These are phyloP conservation scores for Trametes polyzona DNA, from an alignment of 1,284 basidiomycete species.

Conservation along the genomic window DNA sequence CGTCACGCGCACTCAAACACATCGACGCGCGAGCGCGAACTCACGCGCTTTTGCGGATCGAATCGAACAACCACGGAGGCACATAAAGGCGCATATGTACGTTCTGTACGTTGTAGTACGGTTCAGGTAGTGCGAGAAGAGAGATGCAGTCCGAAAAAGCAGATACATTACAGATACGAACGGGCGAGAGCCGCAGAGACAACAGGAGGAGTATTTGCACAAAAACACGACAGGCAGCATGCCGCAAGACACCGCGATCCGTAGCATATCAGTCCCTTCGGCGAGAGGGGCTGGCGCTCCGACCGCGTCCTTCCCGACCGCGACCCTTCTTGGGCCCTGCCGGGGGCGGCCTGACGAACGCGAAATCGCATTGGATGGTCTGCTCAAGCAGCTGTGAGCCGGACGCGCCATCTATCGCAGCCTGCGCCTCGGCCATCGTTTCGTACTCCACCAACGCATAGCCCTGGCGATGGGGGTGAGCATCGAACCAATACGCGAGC, in stretches of 20 bases:
- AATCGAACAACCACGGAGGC: too few species aligned
- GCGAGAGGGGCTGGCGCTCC: slow-evolving; percentile 78
- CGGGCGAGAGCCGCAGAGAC: neutral
- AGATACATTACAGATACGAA: slow-evolving; percentile 15
- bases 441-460: slow-evolving; percentile 97
- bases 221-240: slow-evolving; percentile 8
- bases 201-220: neutral
- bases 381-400: slow-evolving; percentile 89
- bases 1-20: slow-evolving; percentile 14
- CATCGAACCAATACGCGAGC: slow-evolving; percentile 1
- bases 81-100: too few species aligned
- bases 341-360: slow-evolving; percentile 90
- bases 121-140: too few species aligned
- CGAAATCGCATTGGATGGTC: slow-evolving; percentile 90
- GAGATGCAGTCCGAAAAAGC: neutral
- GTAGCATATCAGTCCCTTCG: slow-evolving; percentile 32
- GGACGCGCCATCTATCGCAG: slow-evolving; percentile 88
- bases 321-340: slow-evolving; percentile 77
- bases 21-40: neutral
- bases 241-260: slow-evolving; percentile 15
- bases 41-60: neutral
- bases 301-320: slow-evolving; percentile 60
- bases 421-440: slow-evolving; percentile 90
- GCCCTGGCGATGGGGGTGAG: slow-evolving; percentile 57
- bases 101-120: too few species aligned